Base-by-base conservation (phyloP, 352 stramenopile species). In the Globisporangium okanoganense region DNA sequence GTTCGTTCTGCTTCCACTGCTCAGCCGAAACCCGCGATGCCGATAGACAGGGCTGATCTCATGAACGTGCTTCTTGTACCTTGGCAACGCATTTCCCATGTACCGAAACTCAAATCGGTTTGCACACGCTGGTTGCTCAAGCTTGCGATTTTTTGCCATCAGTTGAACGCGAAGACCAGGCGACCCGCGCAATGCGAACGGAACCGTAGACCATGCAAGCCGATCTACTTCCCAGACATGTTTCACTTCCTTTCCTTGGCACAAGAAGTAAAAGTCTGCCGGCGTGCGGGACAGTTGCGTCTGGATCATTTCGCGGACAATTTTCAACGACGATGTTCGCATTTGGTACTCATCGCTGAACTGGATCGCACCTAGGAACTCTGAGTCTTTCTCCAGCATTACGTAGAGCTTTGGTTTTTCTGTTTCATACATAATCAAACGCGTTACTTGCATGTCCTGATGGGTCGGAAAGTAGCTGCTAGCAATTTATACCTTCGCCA, bases 321-420 rank as follows among this genome's bases (percentile, higher is more conserved):
- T 69, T 36, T 69, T 74, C 29, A 89, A 52, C 20, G 73, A 75
- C 3, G 68, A 68, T n/a, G 62, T 66, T 27, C 74, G 78, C 79
- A 89, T 86, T 25, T 82, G 62, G n/a, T 75, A 53, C 31, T 76
- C 67, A 10, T 72, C 74, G 44, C 75, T 73, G 44, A 89, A 89
- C 64, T 89, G 71, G 25, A 89, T 48, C 14, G 77, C 69, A 38
- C 79, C 79, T 5, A 89, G 45, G 52, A 89, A 85, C n/a, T 76
- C 69, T 0, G 66, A 54, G 18, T 87, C 77, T 55, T 89, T 89
- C 56, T 87, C 79, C 29, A 86, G 56, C 58, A 86, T 74, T 14
- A 89, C 56, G 51, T 86, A 89, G 9, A 89, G 52, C 44, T 87
- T 89, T 22, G 73, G 71, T 60, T 87, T 89, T 29, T 69, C 79